These are phyloP conservation scores for Teratosphaeria nubilosa DNA, from an alignment of 2,329 filamentous ascomycete genomes.

Conservation along the genomic window DNA sequence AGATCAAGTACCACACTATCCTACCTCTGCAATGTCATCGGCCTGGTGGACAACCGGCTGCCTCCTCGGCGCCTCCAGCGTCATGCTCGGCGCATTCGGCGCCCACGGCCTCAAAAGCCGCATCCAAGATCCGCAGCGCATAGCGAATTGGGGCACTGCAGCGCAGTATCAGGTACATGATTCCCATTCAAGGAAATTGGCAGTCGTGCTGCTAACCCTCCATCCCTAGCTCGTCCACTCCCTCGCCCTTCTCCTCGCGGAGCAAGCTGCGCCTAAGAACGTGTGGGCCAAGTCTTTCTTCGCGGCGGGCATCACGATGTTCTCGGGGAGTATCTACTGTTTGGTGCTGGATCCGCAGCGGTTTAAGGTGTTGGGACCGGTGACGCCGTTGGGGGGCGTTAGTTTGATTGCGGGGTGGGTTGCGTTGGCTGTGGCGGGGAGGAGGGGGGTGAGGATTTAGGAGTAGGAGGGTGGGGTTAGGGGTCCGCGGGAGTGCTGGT, in stretches of 20 bases:
- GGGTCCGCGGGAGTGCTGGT: not conserved
- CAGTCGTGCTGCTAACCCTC: not conserved
- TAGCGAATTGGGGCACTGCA: constrained; percentile 54
- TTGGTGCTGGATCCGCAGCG: constrained; percentile 51
- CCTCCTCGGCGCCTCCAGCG: constrained; percentile 51
- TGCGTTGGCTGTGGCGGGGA: constrained; percentile 33
- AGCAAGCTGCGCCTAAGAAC: constrained; percentile 40
- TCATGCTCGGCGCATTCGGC: constrained; percentile 56
- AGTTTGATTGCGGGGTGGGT: constrained; percentile 58
- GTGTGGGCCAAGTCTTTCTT: constrained; percentile 47
- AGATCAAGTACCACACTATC: not conserved
- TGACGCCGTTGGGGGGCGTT: constrained; percentile 55
- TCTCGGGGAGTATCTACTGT: constrained; percentile 56
- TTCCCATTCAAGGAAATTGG: not conserved
- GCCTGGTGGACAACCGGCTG: constrained; percentile 48
- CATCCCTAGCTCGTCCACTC: constrained; percentile 50
- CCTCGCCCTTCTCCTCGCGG: constrained; percentile 47
- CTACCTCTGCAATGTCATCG: not conserved
- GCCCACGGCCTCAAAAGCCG: constrained; percentile 55
- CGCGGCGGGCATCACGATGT: constrained; percentile 54
- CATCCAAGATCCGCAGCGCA: constrained; percentile 47
- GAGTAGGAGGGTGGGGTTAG: not conserved
- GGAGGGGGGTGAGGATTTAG: constrained; percentile 15
- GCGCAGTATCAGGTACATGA: constrained; percentile 54
- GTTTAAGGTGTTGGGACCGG: constrained; percentile 49